Evolutionary conservation across 225 moss, liverwort and hornwort genomes (phyloP).

Genomic region (Pseudisothecium myosuroides): DNA sequence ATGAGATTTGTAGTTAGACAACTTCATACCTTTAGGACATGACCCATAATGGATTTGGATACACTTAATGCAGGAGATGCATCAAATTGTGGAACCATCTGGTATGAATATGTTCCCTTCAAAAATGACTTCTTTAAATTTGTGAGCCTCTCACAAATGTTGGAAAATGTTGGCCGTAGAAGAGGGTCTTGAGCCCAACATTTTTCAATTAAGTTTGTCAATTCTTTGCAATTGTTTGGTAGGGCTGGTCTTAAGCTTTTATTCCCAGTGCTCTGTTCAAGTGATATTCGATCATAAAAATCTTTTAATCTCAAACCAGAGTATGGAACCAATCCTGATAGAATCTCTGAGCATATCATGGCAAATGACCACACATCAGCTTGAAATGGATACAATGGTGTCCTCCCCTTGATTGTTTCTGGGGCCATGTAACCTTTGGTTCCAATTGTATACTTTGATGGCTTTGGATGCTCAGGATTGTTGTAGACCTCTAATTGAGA

Average conservation of each 20-base stretch:
- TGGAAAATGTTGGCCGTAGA: too few relatives aligned
- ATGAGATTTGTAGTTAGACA: accelerated
- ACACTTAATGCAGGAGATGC: accelerated
- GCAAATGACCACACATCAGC: neutral
- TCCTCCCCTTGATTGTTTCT: accelerated
- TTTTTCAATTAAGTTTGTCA: neutral
- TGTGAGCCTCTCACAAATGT: too few relatives aligned
- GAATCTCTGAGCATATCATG: too few relatives aligned
- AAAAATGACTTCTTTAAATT: too few relatives aligned
- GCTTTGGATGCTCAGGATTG: neutral
- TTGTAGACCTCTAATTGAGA: neutral
- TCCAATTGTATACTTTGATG: neutral
- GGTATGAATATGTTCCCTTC: too few relatives aligned
- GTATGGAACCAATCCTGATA: neutral
- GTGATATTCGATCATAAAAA: neutral
- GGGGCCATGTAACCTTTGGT: neutral
- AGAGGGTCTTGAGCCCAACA: neutral
- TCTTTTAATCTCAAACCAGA: neutral
- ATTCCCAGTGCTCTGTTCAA: accelerated
- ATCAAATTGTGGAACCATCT: neutral
- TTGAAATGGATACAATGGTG: neutral
- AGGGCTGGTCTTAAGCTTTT: neutral
- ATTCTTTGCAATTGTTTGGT: neutral
- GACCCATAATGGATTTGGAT: accelerated
- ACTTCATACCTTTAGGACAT: neutral